These are phyloP conservation scores for Arthroderma sp. DNA, from an alignment of 2,329 filamentous ascomycete species.

Conservation along the genomic window DNA sequence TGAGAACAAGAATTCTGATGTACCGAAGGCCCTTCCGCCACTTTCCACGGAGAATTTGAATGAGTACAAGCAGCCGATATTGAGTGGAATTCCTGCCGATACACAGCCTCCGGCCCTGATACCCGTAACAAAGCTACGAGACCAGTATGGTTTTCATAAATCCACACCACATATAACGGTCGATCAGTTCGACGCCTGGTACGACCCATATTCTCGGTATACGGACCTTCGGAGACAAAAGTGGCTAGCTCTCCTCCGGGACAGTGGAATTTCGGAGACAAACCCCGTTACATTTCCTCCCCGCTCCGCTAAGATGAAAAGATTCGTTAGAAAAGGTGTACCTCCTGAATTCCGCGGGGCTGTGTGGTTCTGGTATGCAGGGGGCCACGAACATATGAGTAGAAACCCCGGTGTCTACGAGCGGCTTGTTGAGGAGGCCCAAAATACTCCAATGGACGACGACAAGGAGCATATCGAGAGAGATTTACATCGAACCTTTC, in stretches of 20 bases:
- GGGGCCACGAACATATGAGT: conserved; percentile 64
- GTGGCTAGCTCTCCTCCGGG: conserved; percentile 66
- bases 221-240: conserved; percentile 63
- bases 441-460: conserved; percentile 50
- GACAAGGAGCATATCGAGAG: conserved; percentile 87
- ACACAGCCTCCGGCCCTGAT: conserved; percentile 26
- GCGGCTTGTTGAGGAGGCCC: conserved; percentile 53
- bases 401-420: conserved; percentile 68
- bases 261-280: conserved; percentile 59
- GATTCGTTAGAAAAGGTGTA: conserved; percentile 84
- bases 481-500: conserved; percentile 85
- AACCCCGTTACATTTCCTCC: conserved; percentile 66
- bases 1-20: too few relatives aligned
- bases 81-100: conserved; percentile 23
- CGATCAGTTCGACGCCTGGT: conserved; percentile 72
- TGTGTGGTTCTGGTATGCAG: conserved; percentile 94
- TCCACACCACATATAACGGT: conserved; percentile 63
- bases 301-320: conserved; percentile 69
- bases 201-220: conserved; percentile 59
- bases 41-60: too few relatives aligned
- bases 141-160: conserved; percentile 89
- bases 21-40: too few relatives aligned
- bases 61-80: conserved; percentile 3
- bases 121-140: conserved; percentile 37
- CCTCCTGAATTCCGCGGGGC: conserved; percentile 89